Conservation (phyloP, 2,329 filamentous ascomycete genomes). For the Colletotrichum somersetense region DNA sequence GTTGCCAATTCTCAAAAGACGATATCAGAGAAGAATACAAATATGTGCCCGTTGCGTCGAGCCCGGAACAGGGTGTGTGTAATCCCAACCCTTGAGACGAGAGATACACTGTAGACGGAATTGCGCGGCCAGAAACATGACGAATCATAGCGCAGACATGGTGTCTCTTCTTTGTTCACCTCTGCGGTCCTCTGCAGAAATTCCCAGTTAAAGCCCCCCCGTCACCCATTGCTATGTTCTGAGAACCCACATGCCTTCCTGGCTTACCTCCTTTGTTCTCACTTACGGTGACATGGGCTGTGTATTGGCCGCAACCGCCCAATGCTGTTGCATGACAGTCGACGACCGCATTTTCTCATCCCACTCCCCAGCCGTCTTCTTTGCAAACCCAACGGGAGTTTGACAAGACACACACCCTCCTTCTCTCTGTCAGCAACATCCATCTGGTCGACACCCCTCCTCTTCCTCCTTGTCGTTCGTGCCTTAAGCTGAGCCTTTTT, state of each 20-base stretch:
- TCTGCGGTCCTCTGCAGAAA: constrained; percentile 33
- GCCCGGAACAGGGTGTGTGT: constrained; percentile 1
- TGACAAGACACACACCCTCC: constrained; percentile 5
- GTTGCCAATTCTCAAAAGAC: not conserved
- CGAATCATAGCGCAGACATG: constrained; percentile 37
- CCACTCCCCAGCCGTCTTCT: constrained; percentile 13
- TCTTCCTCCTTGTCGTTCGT: constrained; percentile 18
- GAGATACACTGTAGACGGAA: constrained; percentile 15
- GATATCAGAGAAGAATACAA: not conserved
- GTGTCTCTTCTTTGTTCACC: constrained; percentile 36
- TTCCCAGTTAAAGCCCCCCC: constrained; percentile 11
- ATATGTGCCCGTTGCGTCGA: constrained; percentile 17
- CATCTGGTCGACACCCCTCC: not conserved
- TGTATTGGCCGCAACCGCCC: constrained; percentile 39
- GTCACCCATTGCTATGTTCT: constrained; percentile 25
- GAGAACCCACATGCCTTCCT: constrained; percentile 28
- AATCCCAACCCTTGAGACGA: constrained; percentile 8
- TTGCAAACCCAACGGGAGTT: not conserved
- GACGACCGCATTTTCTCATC: constrained; percentile 30
- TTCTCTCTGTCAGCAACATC: constrained; percentile 22
- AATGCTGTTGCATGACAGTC: constrained; percentile 36
- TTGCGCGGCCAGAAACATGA: constrained; percentile 35
- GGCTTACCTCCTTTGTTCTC: constrained; percentile 40
- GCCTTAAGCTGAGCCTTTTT: constrained; percentile 29
- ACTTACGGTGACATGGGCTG: constrained; percentile 33